Evolutionary conservation across 163 green algal genomes (phyloP), one percentile per base, ranked within the genome.

Genomic region (Volvox carteri): DNA sequence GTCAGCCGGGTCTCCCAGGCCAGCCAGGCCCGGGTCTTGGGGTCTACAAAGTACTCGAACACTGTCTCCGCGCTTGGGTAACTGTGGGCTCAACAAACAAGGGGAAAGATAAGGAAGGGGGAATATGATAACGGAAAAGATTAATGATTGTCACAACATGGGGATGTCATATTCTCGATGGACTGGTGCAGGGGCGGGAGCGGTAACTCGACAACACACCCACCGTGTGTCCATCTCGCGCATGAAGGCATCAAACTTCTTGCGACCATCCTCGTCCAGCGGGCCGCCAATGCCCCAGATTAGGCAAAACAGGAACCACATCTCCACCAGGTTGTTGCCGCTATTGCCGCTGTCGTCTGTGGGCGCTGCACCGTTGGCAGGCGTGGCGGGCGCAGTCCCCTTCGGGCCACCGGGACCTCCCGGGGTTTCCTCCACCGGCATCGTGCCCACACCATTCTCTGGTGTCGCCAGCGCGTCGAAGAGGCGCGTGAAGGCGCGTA

Each of bases 41-140:
- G 86, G 78, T 97, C 94, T 9, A 98, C 92, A 35, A 92, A 96
- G 92, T 97, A 98, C 78, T 98, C 96, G 92, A 97, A 98, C 39
- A 98, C 94, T 0, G 95, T 97, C 46, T 96, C 95, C 25, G 90
- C 60, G 52, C 90, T 93, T 2, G 95, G 96, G 90, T 95, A 97
- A 30, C 92, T 87, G 85, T 28, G 41, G 2, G 74, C 12, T 23
- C 25, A 8, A 54, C 16, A 58, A 18, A 39, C 14, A 16, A 9
- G 33, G 65, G 65, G 33, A 42, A 4, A 35, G 35, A 48, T 28
- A 21, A 42, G 60, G 60, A 39, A 28, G 60, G 7, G n/a, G n/a
- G n/a, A n/a, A n/a, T n/a, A n/a, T n/a, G n/a, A n/a, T n/a, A n/a
- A n/a, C n/a, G n/a, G n/a, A n/a, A n/a, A n/a, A n/a, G n/a, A n/a